phyloP scores from a whole-genome alignment of 148 eudicot genomes.

The Limonium bicolor region DNA sequence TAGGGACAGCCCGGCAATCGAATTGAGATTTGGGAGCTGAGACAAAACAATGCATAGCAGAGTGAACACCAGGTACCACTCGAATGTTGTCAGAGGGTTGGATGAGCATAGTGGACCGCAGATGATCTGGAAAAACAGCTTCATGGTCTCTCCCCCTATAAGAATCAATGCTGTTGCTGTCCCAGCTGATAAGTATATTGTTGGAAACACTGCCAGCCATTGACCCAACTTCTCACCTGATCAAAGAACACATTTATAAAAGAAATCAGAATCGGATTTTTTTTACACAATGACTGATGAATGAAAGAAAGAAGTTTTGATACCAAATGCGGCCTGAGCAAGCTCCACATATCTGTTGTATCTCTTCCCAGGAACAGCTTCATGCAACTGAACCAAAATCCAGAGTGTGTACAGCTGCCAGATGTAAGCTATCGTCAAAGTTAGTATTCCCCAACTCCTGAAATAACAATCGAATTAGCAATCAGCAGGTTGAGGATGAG shows the following conservation, averaged over 20 bases:
- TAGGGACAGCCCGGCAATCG: slow-evolving; percentile 93
- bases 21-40: slow-evolving; percentile 90
- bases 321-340: slow-evolving; percentile 96
- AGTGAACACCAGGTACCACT: slow-evolving; percentile 97
- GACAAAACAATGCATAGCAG: slow-evolving; percentile 81
- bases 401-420: slow-evolving; percentile 97
- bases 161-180: slow-evolving; percentile 91
- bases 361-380: slow-evolving; percentile 95
- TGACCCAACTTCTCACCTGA: slow-evolving; percentile 77
- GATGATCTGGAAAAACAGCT: slow-evolving; percentile 77
- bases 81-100: slow-evolving; percentile 91
- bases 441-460: slow-evolving; percentile 98
- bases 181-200: slow-evolving; percentile 89
- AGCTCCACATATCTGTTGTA: slow-evolving; percentile 96
- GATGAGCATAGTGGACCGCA: slow-evolving; percentile 90
- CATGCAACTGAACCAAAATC: slow-evolving; percentile 95
- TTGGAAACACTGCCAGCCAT: slow-evolving; percentile 97
- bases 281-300: no score
- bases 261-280: no score
- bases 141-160: slow-evolving; percentile 96
- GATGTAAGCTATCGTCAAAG: slow-evolving; percentile 69
- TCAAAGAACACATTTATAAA: background rate
- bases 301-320: slow-evolving; percentile 1
- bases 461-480: slow-evolving; percentile 3
- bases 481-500: background rate